These are phyloP conservation scores for Solanum pennellii DNA, from an alignment of 257 asterid genomes.

Conservation along the genomic window DNA sequence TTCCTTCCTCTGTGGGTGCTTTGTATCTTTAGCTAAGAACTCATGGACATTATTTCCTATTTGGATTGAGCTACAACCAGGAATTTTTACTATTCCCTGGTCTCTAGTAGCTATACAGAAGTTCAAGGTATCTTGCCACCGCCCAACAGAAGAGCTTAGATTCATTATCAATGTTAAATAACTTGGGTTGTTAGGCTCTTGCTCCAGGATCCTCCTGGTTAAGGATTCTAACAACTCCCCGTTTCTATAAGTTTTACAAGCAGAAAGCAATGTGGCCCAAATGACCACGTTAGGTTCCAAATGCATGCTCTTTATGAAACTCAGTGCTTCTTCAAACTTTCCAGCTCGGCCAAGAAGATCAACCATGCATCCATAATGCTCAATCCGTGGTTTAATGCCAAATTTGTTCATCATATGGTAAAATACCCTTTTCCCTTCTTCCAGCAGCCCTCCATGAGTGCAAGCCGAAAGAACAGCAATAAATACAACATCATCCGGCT, in stretches of 20 bases:
- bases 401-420: constrained; percentile 25
- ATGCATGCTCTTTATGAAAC: constrained; percentile 30
- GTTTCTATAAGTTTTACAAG: constrained; percentile 32
- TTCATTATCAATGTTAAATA: constrained; percentile 28
- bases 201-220: constrained; percentile 20
- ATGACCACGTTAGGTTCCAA: constrained; percentile 35
- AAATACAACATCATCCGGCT: constrained; percentile 39
- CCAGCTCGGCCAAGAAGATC: constrained; percentile 48
- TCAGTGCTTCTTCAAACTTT: constrained; percentile 28
- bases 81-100: constrained; percentile 15
- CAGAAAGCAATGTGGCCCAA: constrained; percentile 45
- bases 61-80: constrained; percentile 51
- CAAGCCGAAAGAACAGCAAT: constrained; percentile 45
- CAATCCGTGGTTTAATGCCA: constrained; percentile 30
- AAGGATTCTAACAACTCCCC: constrained; percentile 17
- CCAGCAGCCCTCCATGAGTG: constrained; percentile 34
- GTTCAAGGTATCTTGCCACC: constrained; percentile 24
- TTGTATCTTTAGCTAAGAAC: constrained; percentile 36
- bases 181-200: constrained; percentile 34
- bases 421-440: constrained; percentile 28
- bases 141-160: constrained; percentile 27
- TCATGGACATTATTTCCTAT: constrained; percentile 41
- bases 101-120: constrained; percentile 16
- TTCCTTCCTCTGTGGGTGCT: constrained; percentile 15
- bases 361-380: constrained; percentile 53